Percentiles rank a stretch among this genome's conserved stretches.
Conservation (phyloP, 164 flowering plant species). For the Macadamia tetraphylla region DNA sequence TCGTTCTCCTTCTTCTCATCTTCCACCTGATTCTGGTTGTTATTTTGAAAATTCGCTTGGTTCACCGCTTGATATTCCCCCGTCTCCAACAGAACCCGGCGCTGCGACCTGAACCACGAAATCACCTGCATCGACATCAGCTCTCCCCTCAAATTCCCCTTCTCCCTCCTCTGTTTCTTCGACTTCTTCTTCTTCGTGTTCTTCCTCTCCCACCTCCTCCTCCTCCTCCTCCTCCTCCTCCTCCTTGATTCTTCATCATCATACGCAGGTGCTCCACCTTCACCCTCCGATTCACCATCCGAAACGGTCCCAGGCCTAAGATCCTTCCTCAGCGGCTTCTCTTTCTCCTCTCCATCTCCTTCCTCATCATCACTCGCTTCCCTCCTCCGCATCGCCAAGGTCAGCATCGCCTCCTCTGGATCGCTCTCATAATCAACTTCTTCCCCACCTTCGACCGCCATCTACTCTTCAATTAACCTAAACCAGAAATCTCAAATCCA, state of each 20-base stretch:
- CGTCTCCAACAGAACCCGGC: conserved; percentile 19
- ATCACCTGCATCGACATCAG: conserved; percentile 16
- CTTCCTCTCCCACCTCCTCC: conserved; percentile 19
- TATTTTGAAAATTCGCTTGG: not conserved
- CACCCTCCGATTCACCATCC: conserved; percentile 71
- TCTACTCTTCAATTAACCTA: not conserved
- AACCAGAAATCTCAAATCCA: too few relatives aligned
- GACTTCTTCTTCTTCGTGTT: conserved; percentile 14
- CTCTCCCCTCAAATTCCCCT: conserved; percentile 26
- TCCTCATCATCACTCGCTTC: conserved; percentile 95
- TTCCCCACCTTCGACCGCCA: conserved; percentile 28
- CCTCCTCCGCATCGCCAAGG: conserved; percentile 75
- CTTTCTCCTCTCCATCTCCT: conserved; percentile 32
- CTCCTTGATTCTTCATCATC: conserved; percentile 48
- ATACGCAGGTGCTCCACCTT: conserved; percentile 70
- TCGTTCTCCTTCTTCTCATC: conserved; percentile 83
- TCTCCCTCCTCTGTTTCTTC: conserved; percentile 10
- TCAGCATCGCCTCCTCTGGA: conserved; percentile 66
- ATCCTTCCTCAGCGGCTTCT: conserved; percentile 18
- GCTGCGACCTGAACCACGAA: conserved; percentile 15
- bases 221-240: conserved; percentile 30
- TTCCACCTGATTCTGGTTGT: conserved; percentile 15
- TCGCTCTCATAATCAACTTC: conserved; percentile 87
- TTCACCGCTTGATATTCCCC: conserved; percentile 9
- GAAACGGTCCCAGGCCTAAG: conserved; percentile 42